Evolutionary conservation across 2,329 filamentous ascomycete genomes (phyloP).

Genomic region (Colletotrichum orchidophilum): DNA sequence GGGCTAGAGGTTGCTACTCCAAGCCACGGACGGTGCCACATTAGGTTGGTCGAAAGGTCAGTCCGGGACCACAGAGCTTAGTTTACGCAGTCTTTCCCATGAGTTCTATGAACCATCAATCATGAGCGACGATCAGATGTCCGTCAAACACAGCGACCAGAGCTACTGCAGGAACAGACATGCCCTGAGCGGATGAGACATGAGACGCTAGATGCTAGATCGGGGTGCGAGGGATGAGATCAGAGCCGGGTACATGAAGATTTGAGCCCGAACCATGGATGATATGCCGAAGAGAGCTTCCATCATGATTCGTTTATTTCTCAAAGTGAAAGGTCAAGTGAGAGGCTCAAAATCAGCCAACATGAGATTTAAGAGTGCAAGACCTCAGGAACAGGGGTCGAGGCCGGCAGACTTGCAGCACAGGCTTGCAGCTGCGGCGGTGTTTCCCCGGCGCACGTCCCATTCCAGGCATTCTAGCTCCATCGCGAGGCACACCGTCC

Average conservation of each 20-base stretch:
- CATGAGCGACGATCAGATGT: background rate
- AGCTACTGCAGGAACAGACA: constrained; percentile 1
- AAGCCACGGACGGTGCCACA: background rate
- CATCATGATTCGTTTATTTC: background rate
- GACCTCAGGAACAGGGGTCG: background rate
- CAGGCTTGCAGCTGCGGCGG: background rate
- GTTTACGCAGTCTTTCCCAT: background rate
- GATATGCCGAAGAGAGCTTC: background rate
- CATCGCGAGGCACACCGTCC: rapidly evolving
- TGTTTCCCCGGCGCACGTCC: constrained; percentile 10
- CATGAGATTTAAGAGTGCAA: background rate
- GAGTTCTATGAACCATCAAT: background rate
- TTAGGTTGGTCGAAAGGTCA: background rate
- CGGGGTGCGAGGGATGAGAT: background rate
- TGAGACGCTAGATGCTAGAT: background rate
- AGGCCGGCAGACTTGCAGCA: no score
- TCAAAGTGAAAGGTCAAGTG: background rate
- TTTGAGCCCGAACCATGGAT: background rate
- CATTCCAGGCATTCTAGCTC: background rate
- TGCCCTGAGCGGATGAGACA: background rate
- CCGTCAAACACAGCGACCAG: background rate
- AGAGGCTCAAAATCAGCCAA: background rate
- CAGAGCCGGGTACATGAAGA: background rate
- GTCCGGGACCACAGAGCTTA: background rate
- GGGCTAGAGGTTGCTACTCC: background rate